Evolutionary conservation across 2,329 filamentous ascomycete genomes (phyloP), one percentile per base, ranked within the genome.

Genomic region (Hypomyces perniciosus): DNA sequence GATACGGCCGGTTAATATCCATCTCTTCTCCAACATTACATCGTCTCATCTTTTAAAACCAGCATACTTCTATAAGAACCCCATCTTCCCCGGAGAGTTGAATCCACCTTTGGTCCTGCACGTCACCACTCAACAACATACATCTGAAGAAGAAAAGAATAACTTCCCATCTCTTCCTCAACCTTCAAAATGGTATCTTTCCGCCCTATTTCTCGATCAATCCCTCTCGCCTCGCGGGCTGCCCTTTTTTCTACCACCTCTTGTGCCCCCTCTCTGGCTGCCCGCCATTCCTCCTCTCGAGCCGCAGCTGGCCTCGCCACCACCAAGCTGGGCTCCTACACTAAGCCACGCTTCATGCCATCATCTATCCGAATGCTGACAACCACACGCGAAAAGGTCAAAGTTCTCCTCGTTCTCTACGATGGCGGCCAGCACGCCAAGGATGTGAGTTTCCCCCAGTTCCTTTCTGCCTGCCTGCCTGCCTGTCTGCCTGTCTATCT

Each of bases 341-440:
- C 31, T 52, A 41, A 42, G 41, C 43, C 33, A 13, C 46, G 45
- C 43, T 27, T 39, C 8, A 26, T 49, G 41, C 45, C 46, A 7
- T 46, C 80, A 66, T 77, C 84, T 59, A 76, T 76, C 62, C 81
- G 81, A 74, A 80, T 72, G 72, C 75, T 79, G 66, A 78, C 76
- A 62, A 70, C 70, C 56, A 57, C 59, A 53, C 61, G 61, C 60
- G 61, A 64, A 66, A 62, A 96, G 90, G 91, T 91, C 77, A 96
- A 96, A 79, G 88, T 96, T 75, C 85, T 96, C 69, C 79, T 91
- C 68, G 88, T 95, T 63, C 82, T 96, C 62, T 96, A 96, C 79
- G 91, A 96, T 74, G 91, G 90, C 70, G 81, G 83, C 69, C 77
- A 90, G 76, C 90, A 96, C 78, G 90, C 91, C 75, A 76, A 87